Base-by-base conservation (phyloP, 306 rosid genomes). In the Luffa acutangula region DNA sequence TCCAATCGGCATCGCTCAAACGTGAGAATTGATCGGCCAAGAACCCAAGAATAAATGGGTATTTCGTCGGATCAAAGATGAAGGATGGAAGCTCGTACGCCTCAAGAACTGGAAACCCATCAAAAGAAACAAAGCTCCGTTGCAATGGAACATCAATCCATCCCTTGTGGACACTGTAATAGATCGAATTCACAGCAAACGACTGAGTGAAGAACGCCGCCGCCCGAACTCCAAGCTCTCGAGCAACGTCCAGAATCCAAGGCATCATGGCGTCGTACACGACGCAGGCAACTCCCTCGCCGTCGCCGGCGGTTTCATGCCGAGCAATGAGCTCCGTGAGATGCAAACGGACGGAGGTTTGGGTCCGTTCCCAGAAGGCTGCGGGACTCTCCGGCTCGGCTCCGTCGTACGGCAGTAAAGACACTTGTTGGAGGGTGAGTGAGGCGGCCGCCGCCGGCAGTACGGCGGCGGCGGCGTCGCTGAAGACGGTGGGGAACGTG, bases 231-330 rank as follows among this genome's bases (percentile, higher is more conserved):
- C 82, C 82, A 31, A 78, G 64, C 60, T 80, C 18, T 54, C 43
- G 78, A 13, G 83, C 87, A 80, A 84, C 85, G 18, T 88, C 89
- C 46, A 82, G 78, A 3, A 85, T 86, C 91, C 87, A 85, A 6
- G 91, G 83, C 57, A 88, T 65, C 56, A 80, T 15, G 17, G 86
- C 84, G 57, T 85, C 87, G 10, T 88, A 88, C 1, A 85, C 82
- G 8, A 88, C 31, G 78, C 89, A 84, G 41, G 78, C 60, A 11
- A 85, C 83, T 3, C 56, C 81, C 12, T 59, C 25, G 7, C 75
- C 79, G 0, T 59, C 25, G 7, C 75, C 79, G 0, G 78, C 20
- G 41, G 12, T 18, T 18, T 74, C 17, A 9, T 58, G 77, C 12
- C 75, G 79, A 15, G 58, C 20, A 4, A 78, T 5, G 57, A 85